A percentile compares a stretch with the other conserved stretches of the same genome.
These are phyloP conservation scores for Falciphora oryzae DNA, from an alignment of 2,329 filamentous ascomycete species.

Conservation along the genomic window DNA sequence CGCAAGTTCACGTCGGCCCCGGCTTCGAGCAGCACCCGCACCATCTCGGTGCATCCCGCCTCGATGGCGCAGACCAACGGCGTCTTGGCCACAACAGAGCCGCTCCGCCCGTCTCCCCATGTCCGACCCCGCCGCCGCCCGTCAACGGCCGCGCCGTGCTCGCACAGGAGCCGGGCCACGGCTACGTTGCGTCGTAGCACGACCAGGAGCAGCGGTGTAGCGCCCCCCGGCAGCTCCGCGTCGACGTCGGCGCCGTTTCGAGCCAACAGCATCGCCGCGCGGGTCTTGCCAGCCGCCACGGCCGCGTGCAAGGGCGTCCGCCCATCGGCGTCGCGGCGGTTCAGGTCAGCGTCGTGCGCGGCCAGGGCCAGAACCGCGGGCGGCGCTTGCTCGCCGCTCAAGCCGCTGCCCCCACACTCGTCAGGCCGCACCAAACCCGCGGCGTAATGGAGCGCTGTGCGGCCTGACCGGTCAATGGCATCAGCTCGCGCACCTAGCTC, in stretches of 20 bases:
- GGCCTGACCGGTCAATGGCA: conserved; percentile 18
- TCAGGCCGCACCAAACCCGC: conserved; percentile 16
- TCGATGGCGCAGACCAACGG: conserved; percentile 20
- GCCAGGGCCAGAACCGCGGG: conserved; percentile 18
- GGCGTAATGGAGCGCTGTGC: conserved; percentile 20
- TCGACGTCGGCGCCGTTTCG: conserved; percentile 20
- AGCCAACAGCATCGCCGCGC: conserved; percentile 15
- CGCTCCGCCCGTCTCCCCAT: conserved; percentile 6
- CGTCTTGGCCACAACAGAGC: conserved; percentile 9
- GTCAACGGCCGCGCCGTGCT: conserved; percentile 19
- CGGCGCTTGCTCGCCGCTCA: too few species aligned
- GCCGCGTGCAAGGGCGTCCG: conserved; percentile 19
- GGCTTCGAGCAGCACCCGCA: conserved; percentile 15
- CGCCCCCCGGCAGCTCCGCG: conserved; percentile 14
- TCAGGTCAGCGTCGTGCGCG: conserved; percentile 16
- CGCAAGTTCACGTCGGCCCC: conserved; percentile 14
- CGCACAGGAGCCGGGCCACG: conserved; percentile 18
- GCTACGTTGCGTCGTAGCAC: conserved; percentile 15
- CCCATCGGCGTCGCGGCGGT: conserved; percentile 15
- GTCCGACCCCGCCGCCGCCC: neutral
- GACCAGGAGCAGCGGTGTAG: conserved; percentile 19
- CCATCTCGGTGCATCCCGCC: conserved; percentile 21
- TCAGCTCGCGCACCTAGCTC: conserved; percentile 19
- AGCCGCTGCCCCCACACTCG: conserved; percentile 9
- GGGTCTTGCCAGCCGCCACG: conserved; percentile 14